phyloP scores from a whole-genome alignment of 106 monocot genomes.

The Platanthera guangdongensis region DNA sequence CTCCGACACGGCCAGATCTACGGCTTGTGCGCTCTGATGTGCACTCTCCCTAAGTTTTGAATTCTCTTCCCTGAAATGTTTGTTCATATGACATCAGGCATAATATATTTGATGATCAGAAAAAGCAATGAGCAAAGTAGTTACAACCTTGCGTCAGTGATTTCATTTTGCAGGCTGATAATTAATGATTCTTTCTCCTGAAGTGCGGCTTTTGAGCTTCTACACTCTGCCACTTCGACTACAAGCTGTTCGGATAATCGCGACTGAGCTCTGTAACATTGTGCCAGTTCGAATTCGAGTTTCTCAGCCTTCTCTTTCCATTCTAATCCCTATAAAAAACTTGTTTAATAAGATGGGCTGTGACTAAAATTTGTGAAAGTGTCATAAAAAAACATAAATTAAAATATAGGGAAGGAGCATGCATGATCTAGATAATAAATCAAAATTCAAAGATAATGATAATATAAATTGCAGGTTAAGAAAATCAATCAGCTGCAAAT shows the following conservation, averaged over 20 bases:
- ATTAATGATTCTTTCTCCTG: constrained; percentile 59
- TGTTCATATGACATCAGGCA: not conserved
- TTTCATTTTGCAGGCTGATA: constrained; percentile 42
- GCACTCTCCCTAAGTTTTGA: constrained; percentile 47
- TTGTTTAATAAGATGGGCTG: not conserved
- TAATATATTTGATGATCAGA: not conserved
- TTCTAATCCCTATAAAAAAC: constrained; percentile 56
- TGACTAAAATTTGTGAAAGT: not conserved
- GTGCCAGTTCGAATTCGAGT: constrained; percentile 81
- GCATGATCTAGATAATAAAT: too few relatives aligned
- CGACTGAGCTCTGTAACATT: constrained; percentile 90
- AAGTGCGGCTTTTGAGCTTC: constrained; percentile 50
- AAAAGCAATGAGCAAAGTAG: not conserved
- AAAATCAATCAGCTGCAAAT: too few relatives aligned
- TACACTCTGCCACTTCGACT: constrained; percentile 71
- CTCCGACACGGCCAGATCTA: constrained; percentile 60
- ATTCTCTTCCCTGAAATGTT: constrained; percentile 62
- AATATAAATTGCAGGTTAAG: too few relatives aligned
- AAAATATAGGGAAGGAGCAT: not conserved
- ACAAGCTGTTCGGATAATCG: constrained; percentile 85
- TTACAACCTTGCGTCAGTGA: constrained; percentile 49
- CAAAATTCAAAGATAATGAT: too few relatives aligned
- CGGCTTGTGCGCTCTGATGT: constrained; percentile 62
- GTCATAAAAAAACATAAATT: not conserved
- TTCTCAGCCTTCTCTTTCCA: constrained; percentile 96